Percentiles rank a stretch among this genome's conserved stretches.
Conservation (phyloP, 1,284 basidiomycete genomes). For the Pseudozyma sp. region DNA sequence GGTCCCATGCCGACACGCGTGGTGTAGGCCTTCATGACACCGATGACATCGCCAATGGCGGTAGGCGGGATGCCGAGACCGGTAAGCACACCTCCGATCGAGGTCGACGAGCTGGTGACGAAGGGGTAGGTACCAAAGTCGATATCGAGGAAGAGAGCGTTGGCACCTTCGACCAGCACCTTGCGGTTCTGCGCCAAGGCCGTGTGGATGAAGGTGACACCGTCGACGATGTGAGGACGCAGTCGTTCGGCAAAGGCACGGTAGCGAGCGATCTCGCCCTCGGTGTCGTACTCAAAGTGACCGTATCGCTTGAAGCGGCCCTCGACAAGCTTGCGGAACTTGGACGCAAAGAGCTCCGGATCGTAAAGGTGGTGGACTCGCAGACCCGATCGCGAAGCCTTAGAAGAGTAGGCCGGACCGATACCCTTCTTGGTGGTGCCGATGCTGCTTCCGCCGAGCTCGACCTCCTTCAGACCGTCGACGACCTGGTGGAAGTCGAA, state of each 20-base stretch:
- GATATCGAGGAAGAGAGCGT: slow-evolving; percentile 96
- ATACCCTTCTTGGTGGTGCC: slow-evolving; percentile 98
- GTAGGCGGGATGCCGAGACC: slow-evolving; percentile 94
- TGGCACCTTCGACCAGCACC: slow-evolving; percentile 94
- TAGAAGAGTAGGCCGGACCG: slow-evolving; percentile 96
- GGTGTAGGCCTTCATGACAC: slow-evolving; percentile 97
- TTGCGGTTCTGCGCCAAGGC: slow-evolving; percentile 79
- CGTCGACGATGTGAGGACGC: slow-evolving; percentile 88
- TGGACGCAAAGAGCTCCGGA: slow-evolving; percentile 83
- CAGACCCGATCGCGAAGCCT: slow-evolving; percentile 94
- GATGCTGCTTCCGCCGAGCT: slow-evolving; percentile 89
- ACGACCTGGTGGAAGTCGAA: slow-evolving; percentile 99
- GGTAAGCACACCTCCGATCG: slow-evolving; percentile 94
- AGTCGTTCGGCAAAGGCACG: slow-evolving; percentile 86
- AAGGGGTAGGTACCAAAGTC: slow-evolving; percentile 98
- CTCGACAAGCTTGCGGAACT: slow-evolving; percentile 96
- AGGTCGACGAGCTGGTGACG: slow-evolving; percentile 92
- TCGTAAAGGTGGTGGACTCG: slow-evolving; percentile 97
- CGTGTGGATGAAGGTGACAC: slow-evolving; percentile 84
- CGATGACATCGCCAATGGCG: slow-evolving; percentile 84
- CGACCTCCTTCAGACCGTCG: slow-evolving; percentile 96
- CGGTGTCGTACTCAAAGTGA: slow-evolving; percentile 97
- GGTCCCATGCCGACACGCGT: slow-evolving; percentile 96
- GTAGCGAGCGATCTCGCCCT: slow-evolving; percentile 93
- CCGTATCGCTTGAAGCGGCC: slow-evolving; percentile 98